Evolutionary conservation across 208 protist genomes (phyloP), one percentile per base, ranked within the genome.

Genomic region (Trypanosoma platydactyli): DNA sequence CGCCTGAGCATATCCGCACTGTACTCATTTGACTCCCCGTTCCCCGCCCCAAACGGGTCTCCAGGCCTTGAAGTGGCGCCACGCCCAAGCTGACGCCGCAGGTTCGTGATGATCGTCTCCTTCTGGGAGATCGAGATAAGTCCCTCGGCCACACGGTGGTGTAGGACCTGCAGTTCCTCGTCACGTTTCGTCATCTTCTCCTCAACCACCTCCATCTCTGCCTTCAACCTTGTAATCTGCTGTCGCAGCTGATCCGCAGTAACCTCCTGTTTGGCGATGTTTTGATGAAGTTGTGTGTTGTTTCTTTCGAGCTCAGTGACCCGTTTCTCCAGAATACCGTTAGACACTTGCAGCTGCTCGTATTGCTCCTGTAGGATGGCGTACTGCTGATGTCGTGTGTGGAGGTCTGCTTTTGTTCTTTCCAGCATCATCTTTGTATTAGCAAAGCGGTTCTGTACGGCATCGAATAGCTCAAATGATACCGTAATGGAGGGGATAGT

Each of bases 401-500:
- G 77, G 1, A 94, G 75, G 5, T 94, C 86, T 0, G 35, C 62
- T 60, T 84, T 84, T 16, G 86, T 89, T 22, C 82, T 81, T 52
- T 94, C 85, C 13, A 94, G 76, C 22, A 76, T 77, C 51, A 80
- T 67, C 71, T 88, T 88, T 15, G 86, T 94, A 2, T 67, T 81
- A 7, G 79, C 78, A 44, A 94, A 88, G 18, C 89, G 83, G 40
- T 79, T 89, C 70, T 94, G 89, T 55, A 94, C 81, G 2, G 86
- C 81, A 50, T 94, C 89, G 44, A 94, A 94, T 1, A 94, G 77
- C 64, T 94, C 89, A 70, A 94, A 94, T 16, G 84, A 88, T 3
- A 94, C 81, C 12, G 88, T 77, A 13, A 94, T 89, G 29, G 65
- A 53, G 0, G 89, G 89, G 11, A 91, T 68, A 0, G 83, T 92